Evolutionary conservation across 495 filamentous ascomycete species (phyloP).

Genomic region (Aspergillus saccharolyticus): DNA sequence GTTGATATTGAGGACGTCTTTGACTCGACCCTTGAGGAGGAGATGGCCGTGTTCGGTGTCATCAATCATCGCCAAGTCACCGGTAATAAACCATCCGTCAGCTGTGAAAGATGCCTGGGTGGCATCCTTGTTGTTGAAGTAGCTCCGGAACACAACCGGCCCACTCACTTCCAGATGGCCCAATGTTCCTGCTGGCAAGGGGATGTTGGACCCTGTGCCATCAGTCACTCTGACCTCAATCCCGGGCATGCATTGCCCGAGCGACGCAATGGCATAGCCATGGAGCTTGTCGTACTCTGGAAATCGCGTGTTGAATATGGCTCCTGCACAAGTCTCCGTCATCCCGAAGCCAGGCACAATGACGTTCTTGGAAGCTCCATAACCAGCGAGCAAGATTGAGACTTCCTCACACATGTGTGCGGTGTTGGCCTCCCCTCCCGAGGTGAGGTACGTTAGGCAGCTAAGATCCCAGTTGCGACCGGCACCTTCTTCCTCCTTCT

Average conservation of each 20-base stretch:
- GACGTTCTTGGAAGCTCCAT: conserved; percentile 32
- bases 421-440: conserved; percentile 41
- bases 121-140: conserved; percentile 7
- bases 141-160: background rate
- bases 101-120: background rate
- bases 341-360: conserved; percentile 49
- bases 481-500: background rate
- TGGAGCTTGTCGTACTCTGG: conserved; percentile 29
- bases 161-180: background rate
- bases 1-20: conserved; percentile 1
- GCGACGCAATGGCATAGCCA: conserved; percentile 26
- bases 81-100: background rate
- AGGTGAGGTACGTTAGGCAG: conserved; percentile 21
- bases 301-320: conserved; percentile 35
- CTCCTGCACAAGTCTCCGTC: conserved; percentile 53
- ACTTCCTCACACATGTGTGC: conserved; percentile 26
- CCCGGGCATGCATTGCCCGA: conserved; percentile 38
- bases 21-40: background rate
- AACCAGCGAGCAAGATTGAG: conserved; percentile 21
- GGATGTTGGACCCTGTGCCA: background rate
- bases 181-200: background rate
- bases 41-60: conserved; percentile 12
- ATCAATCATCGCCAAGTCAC: background rate
- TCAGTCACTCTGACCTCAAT: conserved; percentile 14
- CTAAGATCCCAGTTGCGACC: conserved; percentile 21